Conservation (phyloP, 179 eudicot genomes). For the Camellia oleifera region DNA sequence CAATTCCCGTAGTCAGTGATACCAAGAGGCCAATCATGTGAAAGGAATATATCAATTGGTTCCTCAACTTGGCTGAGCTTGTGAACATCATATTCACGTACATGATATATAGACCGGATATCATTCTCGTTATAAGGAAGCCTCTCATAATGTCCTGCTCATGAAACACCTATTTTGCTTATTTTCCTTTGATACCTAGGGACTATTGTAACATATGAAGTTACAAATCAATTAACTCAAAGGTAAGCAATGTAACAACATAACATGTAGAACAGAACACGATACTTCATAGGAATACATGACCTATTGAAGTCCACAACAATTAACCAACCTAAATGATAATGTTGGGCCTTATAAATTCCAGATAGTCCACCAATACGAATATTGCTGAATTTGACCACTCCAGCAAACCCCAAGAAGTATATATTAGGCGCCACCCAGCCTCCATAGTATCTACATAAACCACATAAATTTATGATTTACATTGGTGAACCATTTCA, state of each 20-base stretch:
- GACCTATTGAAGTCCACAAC: background rate
- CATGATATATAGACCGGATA: slow-evolving; percentile 85
- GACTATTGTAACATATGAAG: background rate
- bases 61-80: slow-evolving; percentile 89
- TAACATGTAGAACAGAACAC: background rate
- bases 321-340: slow-evolving; percentile 55
- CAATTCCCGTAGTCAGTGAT: slow-evolving; percentile 83
- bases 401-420: slow-evolving; percentile 95
- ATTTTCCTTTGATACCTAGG: background rate
- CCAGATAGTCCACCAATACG: slow-evolving; percentile 98
- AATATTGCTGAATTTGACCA: slow-evolving; percentile 86
- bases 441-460: slow-evolving; percentile 92
- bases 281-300: background rate
- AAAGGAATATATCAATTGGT: slow-evolving; percentile 87
- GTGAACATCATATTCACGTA: slow-evolving; percentile 87
- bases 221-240: background rate
- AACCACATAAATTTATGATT: slow-evolving; percentile 5
- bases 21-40: slow-evolving; percentile 98
- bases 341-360: slow-evolving; percentile 73
- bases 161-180: slow-evolving; percentile 15
- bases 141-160: slow-evolving; percentile 89
- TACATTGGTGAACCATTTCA: background rate
- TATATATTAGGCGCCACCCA: slow-evolving; percentile 96
- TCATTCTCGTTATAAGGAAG: slow-evolving; percentile 72
- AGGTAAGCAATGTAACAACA: background rate